phyloP scores from a whole-genome alignment of 139 green algal species.

The Tetraselmis striata region DNA sequence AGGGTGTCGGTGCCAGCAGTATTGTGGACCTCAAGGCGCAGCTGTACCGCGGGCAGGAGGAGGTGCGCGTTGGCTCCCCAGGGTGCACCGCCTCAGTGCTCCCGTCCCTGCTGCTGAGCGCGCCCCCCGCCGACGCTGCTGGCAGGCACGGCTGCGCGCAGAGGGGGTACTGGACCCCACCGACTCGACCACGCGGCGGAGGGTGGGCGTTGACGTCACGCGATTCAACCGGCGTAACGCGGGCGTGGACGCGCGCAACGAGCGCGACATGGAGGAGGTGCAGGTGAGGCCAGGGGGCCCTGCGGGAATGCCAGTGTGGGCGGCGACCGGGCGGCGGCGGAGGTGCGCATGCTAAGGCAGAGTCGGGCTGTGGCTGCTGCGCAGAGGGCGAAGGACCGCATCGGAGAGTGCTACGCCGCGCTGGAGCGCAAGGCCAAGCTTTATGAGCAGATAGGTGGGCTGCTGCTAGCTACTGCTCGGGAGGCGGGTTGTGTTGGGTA shows the following conservation, averaged over 20 bases:
- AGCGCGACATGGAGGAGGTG: constrained; percentile 28
- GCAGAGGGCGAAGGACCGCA: constrained; percentile 22
- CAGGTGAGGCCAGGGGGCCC: no score
- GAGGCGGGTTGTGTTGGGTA: background rate
- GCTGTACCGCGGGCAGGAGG: constrained; percentile 60
- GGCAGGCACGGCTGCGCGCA: constrained; percentile 16
- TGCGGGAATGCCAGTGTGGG: no score
- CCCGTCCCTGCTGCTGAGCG: no score
- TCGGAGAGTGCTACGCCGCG: constrained; percentile 43
- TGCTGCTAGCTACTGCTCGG: background rate
- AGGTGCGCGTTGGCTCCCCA: constrained; percentile 14
- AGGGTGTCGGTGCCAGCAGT: constrained; percentile 52
- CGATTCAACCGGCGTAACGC: constrained; percentile 41
- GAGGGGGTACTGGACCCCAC: constrained; percentile 28
- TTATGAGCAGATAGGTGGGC: constrained; percentile 60
- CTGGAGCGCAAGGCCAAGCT: constrained; percentile 74
- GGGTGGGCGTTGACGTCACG: constrained; percentile 32
- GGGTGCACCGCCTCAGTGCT: no score
- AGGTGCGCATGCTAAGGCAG: no score
- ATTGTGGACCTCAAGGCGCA: constrained; percentile 71
- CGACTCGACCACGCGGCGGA: constrained; percentile 14
- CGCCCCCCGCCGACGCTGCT: no score
- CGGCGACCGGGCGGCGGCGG: no score
- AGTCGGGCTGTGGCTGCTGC: no score
- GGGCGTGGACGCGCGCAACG: constrained; percentile 58